Percentiles rank a stretch among this genome's conserved stretches.
Conservation (phyloP, 805 yeast species). For the Candida hungchunana region DNA sequence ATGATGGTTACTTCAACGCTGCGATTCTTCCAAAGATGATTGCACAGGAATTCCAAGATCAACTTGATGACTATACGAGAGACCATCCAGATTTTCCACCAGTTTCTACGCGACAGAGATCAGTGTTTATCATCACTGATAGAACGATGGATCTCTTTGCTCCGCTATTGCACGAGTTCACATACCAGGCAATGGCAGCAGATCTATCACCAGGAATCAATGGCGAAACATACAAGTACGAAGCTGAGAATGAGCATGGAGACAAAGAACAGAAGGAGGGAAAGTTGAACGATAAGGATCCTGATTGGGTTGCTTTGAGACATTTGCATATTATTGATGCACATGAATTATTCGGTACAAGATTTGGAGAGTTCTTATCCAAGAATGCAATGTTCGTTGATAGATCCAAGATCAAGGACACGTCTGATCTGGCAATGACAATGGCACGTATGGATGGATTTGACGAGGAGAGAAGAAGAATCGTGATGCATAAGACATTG, state of each 20-base stretch:
- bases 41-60: slow-evolving; percentile 66
- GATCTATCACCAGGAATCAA: slow-evolving; percentile 51
- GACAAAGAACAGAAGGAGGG: slow-evolving; percentile 40
- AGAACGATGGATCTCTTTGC: slow-evolving; percentile 79
- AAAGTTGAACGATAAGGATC: slow-evolving; percentile 55
- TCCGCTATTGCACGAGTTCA: slow-evolving; percentile 84
- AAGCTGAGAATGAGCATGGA: slow-evolving; percentile 51
- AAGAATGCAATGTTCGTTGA: slow-evolving; percentile 77
- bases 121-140: slow-evolving; percentile 74
- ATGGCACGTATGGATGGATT: slow-evolving; percentile 67
- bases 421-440: slow-evolving; percentile 70
- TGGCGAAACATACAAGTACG: slow-evolving; percentile 47
- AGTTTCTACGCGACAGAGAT: slow-evolving; percentile 54
- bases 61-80: slow-evolving; percentile 73
- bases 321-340: slow-evolving; percentile 76
- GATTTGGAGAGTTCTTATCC: slow-evolving; percentile 59
- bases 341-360: slow-evolving; percentile 53
- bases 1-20: slow-evolving; percentile 47
- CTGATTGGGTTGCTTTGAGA: slow-evolving; percentile 66
- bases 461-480: slow-evolving; percentile 60
- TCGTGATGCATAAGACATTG: slow-evolving; percentile 55
- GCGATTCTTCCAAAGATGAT: slow-evolving; percentile 60
- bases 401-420: slow-evolving; percentile 55
- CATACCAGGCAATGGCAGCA: slow-evolving; percentile 88
- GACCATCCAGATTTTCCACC: slow-evolving; percentile 62